Base-by-base conservation (phyloP, 2,329 filamentous ascomycete genomes). In the Xylariaceae sp. region DNA sequence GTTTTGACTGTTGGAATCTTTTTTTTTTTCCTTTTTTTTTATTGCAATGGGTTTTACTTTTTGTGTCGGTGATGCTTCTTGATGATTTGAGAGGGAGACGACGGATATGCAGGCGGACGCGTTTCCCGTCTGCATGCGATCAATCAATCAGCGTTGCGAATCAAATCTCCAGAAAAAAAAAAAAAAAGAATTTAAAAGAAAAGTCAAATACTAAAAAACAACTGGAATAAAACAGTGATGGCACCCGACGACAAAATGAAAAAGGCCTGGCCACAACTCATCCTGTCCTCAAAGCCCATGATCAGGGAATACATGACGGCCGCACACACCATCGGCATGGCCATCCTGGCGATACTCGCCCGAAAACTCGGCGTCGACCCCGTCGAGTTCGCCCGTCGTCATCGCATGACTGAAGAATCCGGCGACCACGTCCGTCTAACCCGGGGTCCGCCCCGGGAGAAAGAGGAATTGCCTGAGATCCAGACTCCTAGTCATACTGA, bases 401-500 rank as follows among this genome's bases (percentile, higher is more conserved):
- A 71, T 47, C 60, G 62, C 12, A 66, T 71, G 40, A 62, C 61
- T 34, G 64, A 65, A 49, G 55, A 49, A 6, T 66, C 67, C 3
- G 68, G 67, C 11, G 69, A 71, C 47, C 68, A 70, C 31, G 59
- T 69, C 4, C 66, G 68, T 1, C 64, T 71, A 39, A 68, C 67
- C 5, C 55, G 63, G 6, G 67, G 67, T 3, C 67, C 67, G 43
- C 62, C 67, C 4, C 57, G 65, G n/a, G 62, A 60, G 6, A 65
- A 57, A 7, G 66, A 67, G 49, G 68, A 68, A 44, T 51, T 65
- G 52, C 65, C 66, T 1, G 64, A 68, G 56, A 68, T 66, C 29
- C 67, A 67, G 57, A 68, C 65, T n/a, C 65, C 65, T 7, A 65
- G 63, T 39, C 69, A 70, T 48, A 72, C 69, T 1, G 71, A 73